Base-by-base conservation (phyloP, 495 filamentous ascomycete species). In the Terfezia boudieri region DNA sequence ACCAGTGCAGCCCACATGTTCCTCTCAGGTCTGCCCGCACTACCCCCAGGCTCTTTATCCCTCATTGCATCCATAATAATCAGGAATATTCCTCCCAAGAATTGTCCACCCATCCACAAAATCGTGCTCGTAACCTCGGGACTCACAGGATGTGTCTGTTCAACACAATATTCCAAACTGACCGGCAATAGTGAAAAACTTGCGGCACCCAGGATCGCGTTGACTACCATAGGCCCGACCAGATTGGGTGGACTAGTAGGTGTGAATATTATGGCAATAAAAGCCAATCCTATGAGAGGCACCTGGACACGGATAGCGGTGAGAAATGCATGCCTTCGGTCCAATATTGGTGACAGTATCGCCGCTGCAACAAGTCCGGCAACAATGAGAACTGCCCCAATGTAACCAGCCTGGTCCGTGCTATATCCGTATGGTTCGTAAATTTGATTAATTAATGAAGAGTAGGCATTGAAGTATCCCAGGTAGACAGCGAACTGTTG, bases 401-500 rank as follows among this genome's bases (percentile, higher is more conserved):
- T 83, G 66, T 95, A 84, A 52, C 90, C 90, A 41, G 89, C 83
- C 43, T 94, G 74, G 48, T 79, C 79, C 65, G 88, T 82, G 53
- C 69, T 74, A 74, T 80, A 94, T 58, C 73, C 77, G 70, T 93
- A 83, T 0, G n/a, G n/a, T n/a, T n/a, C n/a, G n/a, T n/a, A n/a
- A 66, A 96, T 83, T 64, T 94, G 87, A 71, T 87, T 92, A 1
- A 96, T 72, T 5, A 96, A 77, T 12, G 84, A 83, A 50, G 88
- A 92, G 61, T 86, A 68, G 66, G 80, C 80, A 73, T 94, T 95
- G 76, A 98, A 98, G 71, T 88, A 81, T 48, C 80, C 84, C 57
- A 95, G 84, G 69, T 89, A 94, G 64, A 88, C 65, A 50, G 76
- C 68, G 69, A 89, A 98, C 41, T 46, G 41, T 46, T 14, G 1